Evolutionary conservation across 352 stramenopile genomes (phyloP).

Genomic region (Globisporangium abappressorium): DNA sequence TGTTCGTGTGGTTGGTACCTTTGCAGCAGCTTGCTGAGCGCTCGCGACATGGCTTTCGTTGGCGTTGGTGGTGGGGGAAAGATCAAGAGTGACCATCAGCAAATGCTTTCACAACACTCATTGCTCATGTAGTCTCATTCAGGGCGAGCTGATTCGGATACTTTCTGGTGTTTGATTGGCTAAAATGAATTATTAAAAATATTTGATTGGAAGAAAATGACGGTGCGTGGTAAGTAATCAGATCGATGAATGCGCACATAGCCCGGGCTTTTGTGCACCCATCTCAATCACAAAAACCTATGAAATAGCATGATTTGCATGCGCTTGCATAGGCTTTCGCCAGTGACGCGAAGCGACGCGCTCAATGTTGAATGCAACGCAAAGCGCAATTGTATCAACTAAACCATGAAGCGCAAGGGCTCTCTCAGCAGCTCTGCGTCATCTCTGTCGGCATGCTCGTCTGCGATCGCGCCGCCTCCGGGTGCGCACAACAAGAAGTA

Average conservation of each 20-base stretch:
- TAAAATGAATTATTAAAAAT: neutral
- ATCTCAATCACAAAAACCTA: constrained; percentile 3
- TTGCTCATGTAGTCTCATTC: neutral
- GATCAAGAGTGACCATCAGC: neutral
- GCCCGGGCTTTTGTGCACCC: neutral
- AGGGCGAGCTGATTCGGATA: neutral
- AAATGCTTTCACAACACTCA: neutral
- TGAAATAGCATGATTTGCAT: constrained; percentile 6
- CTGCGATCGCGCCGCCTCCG: neutral
- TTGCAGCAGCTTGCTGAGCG: constrained; percentile 28
- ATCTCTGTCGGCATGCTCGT: neutral
- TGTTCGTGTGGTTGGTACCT: neutral
- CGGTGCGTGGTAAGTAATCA: constrained; percentile 13
- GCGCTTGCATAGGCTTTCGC: constrained; percentile 1
- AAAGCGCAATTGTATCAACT: neutral
- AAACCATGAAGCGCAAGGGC: constrained; percentile 1
- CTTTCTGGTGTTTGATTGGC: neutral
- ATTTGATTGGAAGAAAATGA: neutral
- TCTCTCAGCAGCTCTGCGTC: neutral
- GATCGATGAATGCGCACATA: constrained; percentile 1
- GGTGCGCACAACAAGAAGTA: constrained; percentile 1
- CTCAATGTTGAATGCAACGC: neutral
- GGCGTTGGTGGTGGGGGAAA: neutral
- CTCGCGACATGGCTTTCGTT: constrained; percentile 21
- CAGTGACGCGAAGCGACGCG: constrained; percentile 6